Evolutionary conservation across 306 rosid genomes (phyloP).

Genomic region (Parietaria judaica): DNA sequence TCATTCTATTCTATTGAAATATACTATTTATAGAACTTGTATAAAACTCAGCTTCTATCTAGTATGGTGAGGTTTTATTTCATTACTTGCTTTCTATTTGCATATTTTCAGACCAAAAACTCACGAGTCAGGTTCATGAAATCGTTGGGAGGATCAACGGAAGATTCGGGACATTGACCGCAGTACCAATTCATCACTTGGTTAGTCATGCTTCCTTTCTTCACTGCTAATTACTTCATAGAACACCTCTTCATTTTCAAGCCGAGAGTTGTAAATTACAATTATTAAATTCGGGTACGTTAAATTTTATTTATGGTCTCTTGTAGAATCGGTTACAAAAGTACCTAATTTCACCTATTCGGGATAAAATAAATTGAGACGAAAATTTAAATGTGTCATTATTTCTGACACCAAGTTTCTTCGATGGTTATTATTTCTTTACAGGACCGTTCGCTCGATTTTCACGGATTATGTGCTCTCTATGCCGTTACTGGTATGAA

Average conservation of each 20-base stretch:
- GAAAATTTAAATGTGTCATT: background rate
- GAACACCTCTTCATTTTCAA: too few relatives aligned
- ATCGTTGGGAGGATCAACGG: conserved; percentile 93
- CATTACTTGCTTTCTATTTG: conserved; percentile 19
- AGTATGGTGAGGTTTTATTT: background rate
- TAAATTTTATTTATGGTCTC: too few relatives aligned
- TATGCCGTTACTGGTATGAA: conserved; percentile 74
- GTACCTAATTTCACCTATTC: too few relatives aligned
- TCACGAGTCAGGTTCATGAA: conserved; percentile 94
- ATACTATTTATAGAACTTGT: too few relatives aligned
- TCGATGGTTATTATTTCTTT: conserved; percentile 6
- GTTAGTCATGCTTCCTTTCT: conserved; percentile 29
- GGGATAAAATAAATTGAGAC: background rate
- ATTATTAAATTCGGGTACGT: background rate
- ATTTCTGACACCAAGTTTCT: background rate
- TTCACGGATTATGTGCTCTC: conserved; percentile 55
- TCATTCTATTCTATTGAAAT: too few relatives aligned
- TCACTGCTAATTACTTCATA: background rate
- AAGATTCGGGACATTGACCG: conserved; percentile 62
- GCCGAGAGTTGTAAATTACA: background rate
- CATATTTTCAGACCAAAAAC: conserved; percentile 77
- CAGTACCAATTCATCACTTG: conserved; percentile 94
- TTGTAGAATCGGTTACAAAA: too few relatives aligned
- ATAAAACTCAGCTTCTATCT: background rate
- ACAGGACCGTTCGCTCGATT: conserved; percentile 90